Percentiles rank a stretch among this genome's conserved stretches.
These are phyloP conservation scores for Lipomyces orientalis DNA, from an alignment of 805 yeast species.

Conservation along the genomic window DNA sequence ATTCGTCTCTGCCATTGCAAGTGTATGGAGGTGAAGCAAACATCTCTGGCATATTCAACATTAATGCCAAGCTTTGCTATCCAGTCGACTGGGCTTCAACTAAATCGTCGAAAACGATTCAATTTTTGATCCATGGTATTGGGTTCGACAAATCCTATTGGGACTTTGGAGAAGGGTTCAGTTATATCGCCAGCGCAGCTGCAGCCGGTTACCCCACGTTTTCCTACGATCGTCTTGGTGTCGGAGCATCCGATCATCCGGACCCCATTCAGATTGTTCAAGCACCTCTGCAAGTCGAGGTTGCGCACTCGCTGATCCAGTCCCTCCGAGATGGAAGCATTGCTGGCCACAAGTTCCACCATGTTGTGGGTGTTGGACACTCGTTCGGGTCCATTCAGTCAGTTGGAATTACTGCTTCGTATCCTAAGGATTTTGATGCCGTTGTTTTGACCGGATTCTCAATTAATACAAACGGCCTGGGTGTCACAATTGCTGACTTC, in stretches of 20 bases:
- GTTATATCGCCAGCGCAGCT: not conserved
- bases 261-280: constrained; percentile 2
- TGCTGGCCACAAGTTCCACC: not conserved
- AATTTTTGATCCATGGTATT: constrained; percentile 7
- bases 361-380: not conserved
- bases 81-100: not conserved
- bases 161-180: not conserved
- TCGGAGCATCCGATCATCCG: not conserved
- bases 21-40: not conserved
- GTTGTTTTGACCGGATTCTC: constrained; percentile 4
- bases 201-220: constrained; percentile 8
- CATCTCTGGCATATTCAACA: not conserved
- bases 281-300: not conserved
- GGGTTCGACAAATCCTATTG: not conserved
- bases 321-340: not conserved
- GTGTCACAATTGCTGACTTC: not conserved
- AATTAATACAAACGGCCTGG: not conserved
- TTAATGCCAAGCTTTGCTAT: constrained; percentile 2
- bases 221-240: not conserved
- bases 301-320: not conserved
- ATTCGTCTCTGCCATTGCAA: not conserved
- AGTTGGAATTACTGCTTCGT: not conserved
- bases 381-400: not conserved
- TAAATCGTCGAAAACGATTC: not conserved
- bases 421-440: not conserved